Conservation (phyloP, 1,139 yeast species). For the Scheffersomyces segobiensis region DNA sequence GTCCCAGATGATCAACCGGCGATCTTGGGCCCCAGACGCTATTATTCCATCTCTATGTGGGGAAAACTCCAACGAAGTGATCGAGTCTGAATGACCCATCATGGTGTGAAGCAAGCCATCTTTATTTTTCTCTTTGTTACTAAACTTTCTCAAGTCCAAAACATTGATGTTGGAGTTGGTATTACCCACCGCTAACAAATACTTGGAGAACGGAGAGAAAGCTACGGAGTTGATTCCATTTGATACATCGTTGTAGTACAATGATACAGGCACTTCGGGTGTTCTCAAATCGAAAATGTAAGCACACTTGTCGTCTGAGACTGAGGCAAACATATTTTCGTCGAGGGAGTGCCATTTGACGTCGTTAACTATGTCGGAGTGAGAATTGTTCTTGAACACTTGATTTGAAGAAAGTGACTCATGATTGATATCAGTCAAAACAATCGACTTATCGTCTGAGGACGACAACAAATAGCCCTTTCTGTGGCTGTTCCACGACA, state of each 20-base stretch:
- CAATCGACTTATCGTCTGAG: constrained; percentile 65
- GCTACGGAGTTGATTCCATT: constrained; percentile 62
- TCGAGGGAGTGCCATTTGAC: constrained; percentile 66
- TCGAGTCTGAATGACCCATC: constrained; percentile 75
- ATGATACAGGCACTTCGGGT: constrained; percentile 23
- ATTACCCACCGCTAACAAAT: constrained; percentile 68
- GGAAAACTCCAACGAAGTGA: constrained; percentile 70
- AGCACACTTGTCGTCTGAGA: constrained; percentile 62
- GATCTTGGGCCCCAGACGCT: constrained; percentile 73
- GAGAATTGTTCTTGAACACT: constrained; percentile 33
- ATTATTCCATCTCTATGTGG: constrained; percentile 70
- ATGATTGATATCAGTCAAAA: constrained; percentile 51
- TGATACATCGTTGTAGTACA: constrained; percentile 32
- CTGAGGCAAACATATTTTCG: constrained; percentile 59
- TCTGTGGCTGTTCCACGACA: constrained; percentile 57
- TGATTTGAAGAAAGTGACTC: constrained; percentile 11
- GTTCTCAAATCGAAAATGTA: constrained; percentile 45
- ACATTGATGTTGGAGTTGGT: constrained; percentile 65
- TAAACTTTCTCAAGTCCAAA: constrained; percentile 56
- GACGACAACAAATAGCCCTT: constrained; percentile 56
- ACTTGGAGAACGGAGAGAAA: constrained; percentile 60
- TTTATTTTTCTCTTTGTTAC: constrained; percentile 18
- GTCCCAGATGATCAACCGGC: constrained; percentile 77
- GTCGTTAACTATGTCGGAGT: constrained; percentile 67
- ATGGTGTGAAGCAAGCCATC: constrained; percentile 57